Conservation (phyloP, 163 green algal species). For the Chlorella variabilis region DNA sequence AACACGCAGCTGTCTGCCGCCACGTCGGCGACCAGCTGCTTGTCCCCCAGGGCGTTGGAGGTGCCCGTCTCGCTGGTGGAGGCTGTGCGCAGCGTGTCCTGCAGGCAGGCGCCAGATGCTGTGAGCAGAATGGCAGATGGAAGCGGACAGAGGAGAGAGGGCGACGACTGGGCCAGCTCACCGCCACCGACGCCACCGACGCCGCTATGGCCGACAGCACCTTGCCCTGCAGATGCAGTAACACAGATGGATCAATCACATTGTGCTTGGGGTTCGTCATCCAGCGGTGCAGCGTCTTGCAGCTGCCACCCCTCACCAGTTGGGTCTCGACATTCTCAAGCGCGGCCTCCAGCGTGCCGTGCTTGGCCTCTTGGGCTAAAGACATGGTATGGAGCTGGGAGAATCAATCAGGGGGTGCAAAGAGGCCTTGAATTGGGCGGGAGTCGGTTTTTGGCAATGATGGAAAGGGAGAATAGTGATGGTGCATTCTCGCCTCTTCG, state of each 20-base stretch:
- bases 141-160: not conserved
- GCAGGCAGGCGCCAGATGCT: no score
- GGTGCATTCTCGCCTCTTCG: no score
- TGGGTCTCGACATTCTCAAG: not conserved
- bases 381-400: not conserved
- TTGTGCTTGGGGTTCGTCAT: no score
- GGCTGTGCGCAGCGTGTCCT: conserved; percentile 25
- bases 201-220: conserved; percentile 35
- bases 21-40: conserved; percentile 73
- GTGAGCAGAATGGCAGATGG: not conserved
- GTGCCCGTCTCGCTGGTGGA: conserved; percentile 38
- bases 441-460: no score
- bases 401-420: no score
- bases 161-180: no score
- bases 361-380: not conserved
- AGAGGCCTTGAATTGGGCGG: no score
- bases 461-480: no score
- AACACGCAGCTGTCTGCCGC: conserved; percentile 70
- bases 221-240: conserved; percentile 21
- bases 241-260: no score
- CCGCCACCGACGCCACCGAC: conserved; percentile 31
- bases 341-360: not conserved
- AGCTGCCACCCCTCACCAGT: no score
- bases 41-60: conserved; percentile 59
- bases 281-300: no score